phyloP scores from a whole-genome alignment of 331 rosid genomes.

The Acacia pycnantha region DNA sequence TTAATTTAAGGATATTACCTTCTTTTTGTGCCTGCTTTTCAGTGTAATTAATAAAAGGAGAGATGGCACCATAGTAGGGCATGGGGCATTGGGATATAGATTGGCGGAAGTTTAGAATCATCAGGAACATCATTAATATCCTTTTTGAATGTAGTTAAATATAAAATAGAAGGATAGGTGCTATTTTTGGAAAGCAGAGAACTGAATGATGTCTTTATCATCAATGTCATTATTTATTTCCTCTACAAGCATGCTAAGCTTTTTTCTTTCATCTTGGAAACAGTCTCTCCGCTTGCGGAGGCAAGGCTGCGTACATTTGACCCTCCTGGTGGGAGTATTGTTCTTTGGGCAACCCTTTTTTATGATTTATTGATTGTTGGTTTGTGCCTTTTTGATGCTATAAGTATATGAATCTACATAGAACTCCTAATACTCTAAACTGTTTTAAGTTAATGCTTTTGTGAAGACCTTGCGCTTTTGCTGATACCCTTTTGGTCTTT shows the following conservation, averaged over 20 bases:
- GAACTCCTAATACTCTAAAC: neutral
- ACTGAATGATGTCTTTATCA: neutral
- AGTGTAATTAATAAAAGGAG: neutral
- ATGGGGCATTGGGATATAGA: neutral
- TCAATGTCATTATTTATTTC: neutral
- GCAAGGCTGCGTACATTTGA: too few relatives aligned
- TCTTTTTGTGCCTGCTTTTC: neutral
- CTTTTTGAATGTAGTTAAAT: slow-evolving; percentile 1
- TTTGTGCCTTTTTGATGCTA: slow-evolving; percentile 1
- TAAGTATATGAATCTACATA: neutral
- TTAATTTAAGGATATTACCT: neutral
- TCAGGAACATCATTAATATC: neutral
- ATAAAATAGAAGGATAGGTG: neutral
- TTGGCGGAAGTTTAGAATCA: slow-evolving; percentile 7
- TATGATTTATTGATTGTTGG: neutral
- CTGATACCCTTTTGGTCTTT: slow-evolving; percentile 11
- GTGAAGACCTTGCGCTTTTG: slow-evolving; percentile 17
- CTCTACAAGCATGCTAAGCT: neutral
- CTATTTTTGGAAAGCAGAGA: neutral
- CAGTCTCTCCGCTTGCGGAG: too few relatives aligned
- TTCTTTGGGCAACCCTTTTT: neutral
- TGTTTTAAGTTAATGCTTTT: neutral
- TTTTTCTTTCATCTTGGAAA: neutral
- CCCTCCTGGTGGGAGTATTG: too few relatives aligned
- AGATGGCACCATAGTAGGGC: neutral